A percentile compares a stretch with the other conserved stretches of the same genome.
Evolutionary conservation across 2,329 filamentous ascomycete species (phyloP).

Genomic region (Neobulgaria alba): DNA sequence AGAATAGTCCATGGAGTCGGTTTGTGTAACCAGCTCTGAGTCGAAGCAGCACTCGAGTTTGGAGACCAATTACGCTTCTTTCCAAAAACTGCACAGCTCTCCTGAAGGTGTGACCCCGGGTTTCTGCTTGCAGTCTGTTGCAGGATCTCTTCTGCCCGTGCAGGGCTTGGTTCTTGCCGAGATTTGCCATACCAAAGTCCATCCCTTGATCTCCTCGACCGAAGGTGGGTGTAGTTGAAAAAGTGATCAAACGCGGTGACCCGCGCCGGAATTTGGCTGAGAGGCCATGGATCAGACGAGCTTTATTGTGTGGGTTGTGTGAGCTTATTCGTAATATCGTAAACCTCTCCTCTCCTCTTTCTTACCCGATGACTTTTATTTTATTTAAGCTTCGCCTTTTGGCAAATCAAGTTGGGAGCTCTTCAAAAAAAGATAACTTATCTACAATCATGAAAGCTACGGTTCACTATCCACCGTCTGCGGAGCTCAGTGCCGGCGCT

Average conservation of each 20-base stretch:
- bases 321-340: not conserved
- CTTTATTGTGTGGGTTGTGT: not conserved
- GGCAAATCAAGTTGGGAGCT: no score
- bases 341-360: not conserved
- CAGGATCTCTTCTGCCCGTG: slow-evolving; percentile 9
- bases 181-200: not conserved
- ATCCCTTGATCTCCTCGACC: not conserved
- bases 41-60: not conserved
- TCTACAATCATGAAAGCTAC: no score
- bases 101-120: slow-evolving; percentile 10
- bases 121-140: slow-evolving; percentile 11
- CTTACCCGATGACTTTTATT: no score
- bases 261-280: not conserved
- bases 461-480: no score
- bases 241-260: not conserved
- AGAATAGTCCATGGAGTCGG: not conserved
- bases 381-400: no score
- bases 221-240: not conserved
- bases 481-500: no score
- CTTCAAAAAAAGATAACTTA: no score
- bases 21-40: not conserved
- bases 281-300: not conserved
- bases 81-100: slow-evolving; percentile 12
- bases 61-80: slow-evolving; percentile 4
- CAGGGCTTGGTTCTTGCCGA: slow-evolving; percentile 7